A percentile compares a stretch with the other conserved stretches of the same genome.
These are phyloP conservation scores for Tetrapisispora nanseiensis DNA, from an alignment of 805 yeast genomes.

Conservation along the genomic window DNA sequence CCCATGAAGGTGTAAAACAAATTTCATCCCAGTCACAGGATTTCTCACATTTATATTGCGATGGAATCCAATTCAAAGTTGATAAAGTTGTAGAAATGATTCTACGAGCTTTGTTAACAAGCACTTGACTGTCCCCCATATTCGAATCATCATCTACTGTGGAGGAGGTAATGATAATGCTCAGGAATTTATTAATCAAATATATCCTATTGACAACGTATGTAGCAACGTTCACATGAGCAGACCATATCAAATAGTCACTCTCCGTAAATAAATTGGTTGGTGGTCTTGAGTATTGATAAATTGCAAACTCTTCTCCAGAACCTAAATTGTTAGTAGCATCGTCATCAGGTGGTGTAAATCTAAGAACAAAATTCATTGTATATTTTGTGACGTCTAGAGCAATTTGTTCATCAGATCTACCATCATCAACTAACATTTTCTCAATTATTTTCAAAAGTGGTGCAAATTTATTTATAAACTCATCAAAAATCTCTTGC, in stretches of 20 bases:
- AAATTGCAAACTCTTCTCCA: slow-evolving; percentile 32
- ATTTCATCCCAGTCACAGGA: slow-evolving; percentile 39
- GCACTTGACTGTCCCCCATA: slow-evolving; percentile 1
- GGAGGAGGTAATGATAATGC: slow-evolving; percentile 20
- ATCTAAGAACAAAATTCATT: slow-evolving; percentile 38
- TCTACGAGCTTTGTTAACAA: slow-evolving; percentile 9
- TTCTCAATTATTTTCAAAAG: slow-evolving; percentile 34
- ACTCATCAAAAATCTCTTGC: slow-evolving; percentile 41
- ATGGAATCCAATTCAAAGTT: slow-evolving; percentile 33
- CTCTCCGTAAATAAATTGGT: slow-evolving; percentile 30
- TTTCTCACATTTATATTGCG: slow-evolving; percentile 33
- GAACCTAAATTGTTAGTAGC: slow-evolving; percentile 10
- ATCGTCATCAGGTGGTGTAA: slow-evolving; percentile 14
- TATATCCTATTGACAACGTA: slow-evolving; percentile 32
- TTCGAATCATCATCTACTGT: slow-evolving; percentile 6
- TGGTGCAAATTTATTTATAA: slow-evolving; percentile 47
- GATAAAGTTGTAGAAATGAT: slow-evolving; percentile 17
- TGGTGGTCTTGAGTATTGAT: slow-evolving; percentile 40
- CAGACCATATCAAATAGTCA: slow-evolving; percentile 42
- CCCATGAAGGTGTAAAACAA: slow-evolving; percentile 55
- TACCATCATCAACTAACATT: slow-evolving; percentile 22
- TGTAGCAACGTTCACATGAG: slow-evolving; percentile 34
- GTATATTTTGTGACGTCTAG: slow-evolving; percentile 34
- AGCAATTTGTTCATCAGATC: slow-evolving; percentile 11
- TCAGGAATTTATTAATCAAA: slow-evolving; percentile 27